A percentile compares a stretch with the other conserved stretches of the same genome.
Conservation (phyloP, 441 rosid genomes). For the Codiaeum variegatum region DNA sequence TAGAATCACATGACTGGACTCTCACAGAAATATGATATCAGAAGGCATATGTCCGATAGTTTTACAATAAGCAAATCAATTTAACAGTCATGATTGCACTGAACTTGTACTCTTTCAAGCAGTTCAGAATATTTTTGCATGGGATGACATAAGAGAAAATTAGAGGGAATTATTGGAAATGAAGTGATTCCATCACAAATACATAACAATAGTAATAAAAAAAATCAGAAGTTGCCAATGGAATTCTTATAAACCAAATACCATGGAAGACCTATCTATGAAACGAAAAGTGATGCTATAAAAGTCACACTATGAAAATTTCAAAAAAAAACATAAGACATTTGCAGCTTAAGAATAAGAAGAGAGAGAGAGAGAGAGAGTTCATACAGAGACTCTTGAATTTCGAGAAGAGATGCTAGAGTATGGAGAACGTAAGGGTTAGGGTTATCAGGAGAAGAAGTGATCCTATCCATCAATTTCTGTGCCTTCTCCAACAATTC, state of each 20-base stretch:
- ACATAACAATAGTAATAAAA: neutral
- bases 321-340: neutral
- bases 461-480: constrained; percentile 73
- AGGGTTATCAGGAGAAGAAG: constrained; percentile 73
- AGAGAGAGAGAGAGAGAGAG: neutral
- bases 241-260: neutral
- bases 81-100: neutral
- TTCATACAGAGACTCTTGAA: constrained; percentile 67
- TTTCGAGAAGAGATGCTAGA: constrained; percentile 70
- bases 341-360: neutral
- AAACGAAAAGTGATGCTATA: neutral
- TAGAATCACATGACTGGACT: neutral
- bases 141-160: neutral
- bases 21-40: neutral
- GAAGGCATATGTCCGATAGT: neutral
- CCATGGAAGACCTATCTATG: neutral
- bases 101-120: neutral
- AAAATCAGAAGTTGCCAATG: neutral
- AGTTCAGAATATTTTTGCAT: neutral
- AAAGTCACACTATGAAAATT: neutral
- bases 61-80: neutral
- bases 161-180: neutral
- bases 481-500: constrained; percentile 72
- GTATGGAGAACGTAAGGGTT: constrained; percentile 70
- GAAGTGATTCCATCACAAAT: neutral